Base-by-base conservation (phyloP, 78 protist genomes). In the Isochrysis galbana region DNA sequence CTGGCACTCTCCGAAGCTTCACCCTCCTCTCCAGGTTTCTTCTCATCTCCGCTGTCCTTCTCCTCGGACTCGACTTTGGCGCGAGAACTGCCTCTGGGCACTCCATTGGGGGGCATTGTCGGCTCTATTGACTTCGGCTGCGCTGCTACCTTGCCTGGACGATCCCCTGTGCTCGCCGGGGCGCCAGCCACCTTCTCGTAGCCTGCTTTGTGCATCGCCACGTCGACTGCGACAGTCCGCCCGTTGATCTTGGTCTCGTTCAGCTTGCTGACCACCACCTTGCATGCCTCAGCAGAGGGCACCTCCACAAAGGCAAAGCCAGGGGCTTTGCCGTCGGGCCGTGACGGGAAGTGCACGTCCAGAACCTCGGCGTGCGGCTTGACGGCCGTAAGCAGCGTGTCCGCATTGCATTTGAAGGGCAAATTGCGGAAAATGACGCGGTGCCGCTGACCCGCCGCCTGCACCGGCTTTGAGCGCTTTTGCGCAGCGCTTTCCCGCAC, bases 251-350 rank as follows among this genome's bases (percentile, higher is more conserved):
- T 77, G 0, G 2, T 2, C 84, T 36, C 84, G 46, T 77, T 77
- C 34, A 77, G 32, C 46, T 25, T 46, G 5, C 32, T 19, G n/a
- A 77, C 26, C 34, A 32, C 84, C 7, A 5, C 46, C 47, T 34
- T 32, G 0, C 44, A 14, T 46, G 14, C 84, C 22, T 10, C 46
- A 22, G 44, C 47, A 3, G 47, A 39, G 29, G 19, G 23, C 45
- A 77, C 23, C 84, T 77, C 36, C 46, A 77, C 84, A 32, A 77
- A 77, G 84, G 34, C 84, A 46, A 77, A 77, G 46, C 84, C 84
- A 17, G 84, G 46, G 47, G 34, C 48, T 46, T 77, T 77, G 47
- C 84, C 84, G n/a, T 39, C 84, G 34, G 44, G 34, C 14, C 46
- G 44, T 46, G 21, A 17, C 3, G 84, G 84, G 34, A 77, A 5